Evolutionary conservation across 108 stramenopile genomes (phyloP), one percentile per base, ranked within the genome.

Genomic region (Skeletonema menzelii): DNA sequence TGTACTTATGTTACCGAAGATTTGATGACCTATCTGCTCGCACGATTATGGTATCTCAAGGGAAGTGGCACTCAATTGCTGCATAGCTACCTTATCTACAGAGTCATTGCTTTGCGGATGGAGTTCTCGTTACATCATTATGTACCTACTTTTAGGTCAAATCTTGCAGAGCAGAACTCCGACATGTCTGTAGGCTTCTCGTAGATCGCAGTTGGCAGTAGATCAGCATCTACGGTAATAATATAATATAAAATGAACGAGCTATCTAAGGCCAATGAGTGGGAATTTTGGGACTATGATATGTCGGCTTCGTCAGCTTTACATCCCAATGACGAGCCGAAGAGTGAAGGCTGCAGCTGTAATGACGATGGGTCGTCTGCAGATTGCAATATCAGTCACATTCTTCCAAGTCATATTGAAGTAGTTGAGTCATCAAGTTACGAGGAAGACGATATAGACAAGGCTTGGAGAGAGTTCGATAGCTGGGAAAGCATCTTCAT

Each of bases 191-290:
- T 12, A 2, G 35, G 0, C 35, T 12, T 37, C 35, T 37, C 35
- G 35, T 37, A 32, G 31, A 32, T 32, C 31, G 31, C 7, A 32
- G 7, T 30, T 30, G 30, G 30, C 2, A 30, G 30, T 35, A 35
- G 8, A 12, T 8, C 35, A 12, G 11, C 15, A 42, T 85, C 7
- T 46, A 60, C 8, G n/a, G n/a, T n/a, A n/a, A n/a, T n/a, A n/a
- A n/a, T n/a, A 86, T 87, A 26, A 20, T 85, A 38, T 76, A 55
- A 79, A 35, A 56, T 65, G 27, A 56, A 53, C 17, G 49, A 53
- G 17, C 49, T 8, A 22, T 53, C 49, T 0, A 53, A 53, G 7
- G 49, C 49, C 1, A 53, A 53, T 24, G 49, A 53, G 22, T 53
- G 49, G 49, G 49, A 53, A 53, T 53, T 53, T 22, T 53, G 49